Conservation (phyloP, 257 asterid genomes). For the Nicotiana attenuata region DNA sequence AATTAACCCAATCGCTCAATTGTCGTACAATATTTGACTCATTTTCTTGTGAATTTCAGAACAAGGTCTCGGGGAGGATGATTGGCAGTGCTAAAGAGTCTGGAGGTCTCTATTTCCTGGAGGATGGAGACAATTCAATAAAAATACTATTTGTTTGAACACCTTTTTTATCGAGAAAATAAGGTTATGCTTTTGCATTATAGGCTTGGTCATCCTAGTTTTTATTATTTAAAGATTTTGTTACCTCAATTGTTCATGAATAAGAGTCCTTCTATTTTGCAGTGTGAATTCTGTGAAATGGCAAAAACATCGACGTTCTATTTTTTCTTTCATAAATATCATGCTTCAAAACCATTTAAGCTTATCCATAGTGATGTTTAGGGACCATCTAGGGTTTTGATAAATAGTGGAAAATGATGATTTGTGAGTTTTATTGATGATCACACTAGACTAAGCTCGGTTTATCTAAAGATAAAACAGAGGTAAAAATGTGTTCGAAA, state of each 20-base stretch:
- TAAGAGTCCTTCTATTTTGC: not conserved
- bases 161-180: not conserved
- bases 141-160: not conserved
- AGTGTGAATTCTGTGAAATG: not conserved
- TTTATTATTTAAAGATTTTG: not conserved
- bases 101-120: not conserved
- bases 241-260: not conserved
- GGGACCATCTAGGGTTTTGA: no score
- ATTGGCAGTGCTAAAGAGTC: not conserved
- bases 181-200: not conserved
- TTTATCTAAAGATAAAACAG: no score
- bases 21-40: not conserved
- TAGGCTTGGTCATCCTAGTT: conserved; percentile 9
- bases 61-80: not conserved
- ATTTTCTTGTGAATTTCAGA: not conserved
- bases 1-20: no score
- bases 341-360: not conserved
- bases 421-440: no score
- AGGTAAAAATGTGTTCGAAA: no score
- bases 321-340: not conserved
- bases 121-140: not conserved
- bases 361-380: not conserved
- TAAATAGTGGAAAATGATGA: no score
- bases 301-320: not conserved
- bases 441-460: no score